Evolutionary conservation across 139 green algal species (phyloP), one percentile per base, ranked within the genome.

Genomic region (Asterochloris erici): DNA sequence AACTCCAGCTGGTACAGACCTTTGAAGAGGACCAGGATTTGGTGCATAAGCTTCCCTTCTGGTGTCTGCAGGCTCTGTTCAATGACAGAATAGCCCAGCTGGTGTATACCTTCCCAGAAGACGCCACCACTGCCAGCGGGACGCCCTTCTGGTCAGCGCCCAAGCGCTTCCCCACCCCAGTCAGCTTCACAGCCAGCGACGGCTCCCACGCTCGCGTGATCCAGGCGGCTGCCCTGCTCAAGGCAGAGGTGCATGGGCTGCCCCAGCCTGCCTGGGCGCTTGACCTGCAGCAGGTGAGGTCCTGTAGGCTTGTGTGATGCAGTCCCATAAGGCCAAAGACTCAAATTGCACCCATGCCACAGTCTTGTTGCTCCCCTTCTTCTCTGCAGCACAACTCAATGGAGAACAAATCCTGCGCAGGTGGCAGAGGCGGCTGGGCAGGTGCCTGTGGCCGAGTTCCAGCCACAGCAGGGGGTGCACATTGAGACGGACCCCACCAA

Each of bases 401-500:
- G 70, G 76, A 11, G 70, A 71, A 69, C 76, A 81, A 66, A 62
- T n/a, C 38, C 38, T 73, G 79, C 23, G 16, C 74, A 84, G 70
- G 81, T 95, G 74, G 86, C 75, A 60, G 79, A 84, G 23, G 88
- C 85, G 15, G 91, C 93, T 10, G 89, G 85, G 4, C 79, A 82
- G 24, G 88, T 98, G 61, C n/a, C 83, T 12, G 88, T 99, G 29
- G 84, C 87, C 6, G 69, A 87, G 24, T 99, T 99, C 85, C 73
- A 85, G 83, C 94, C 96, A 62, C 94, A 93, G 81, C 87, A 91
- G 74, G 95, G 94, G 24, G 94, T 99, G 27, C 94, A 95, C 79
- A 99, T 99, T 71, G 97, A 99, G 89, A 99, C 97, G 62, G 97
- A 99, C 84, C 96, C 98, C 73, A 99, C 98, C 86, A 94, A 92